These are phyloP conservation scores for Coniophora puteana DNA, from an alignment of 1,284 basidiomycete species.

Conservation along the genomic window DNA sequence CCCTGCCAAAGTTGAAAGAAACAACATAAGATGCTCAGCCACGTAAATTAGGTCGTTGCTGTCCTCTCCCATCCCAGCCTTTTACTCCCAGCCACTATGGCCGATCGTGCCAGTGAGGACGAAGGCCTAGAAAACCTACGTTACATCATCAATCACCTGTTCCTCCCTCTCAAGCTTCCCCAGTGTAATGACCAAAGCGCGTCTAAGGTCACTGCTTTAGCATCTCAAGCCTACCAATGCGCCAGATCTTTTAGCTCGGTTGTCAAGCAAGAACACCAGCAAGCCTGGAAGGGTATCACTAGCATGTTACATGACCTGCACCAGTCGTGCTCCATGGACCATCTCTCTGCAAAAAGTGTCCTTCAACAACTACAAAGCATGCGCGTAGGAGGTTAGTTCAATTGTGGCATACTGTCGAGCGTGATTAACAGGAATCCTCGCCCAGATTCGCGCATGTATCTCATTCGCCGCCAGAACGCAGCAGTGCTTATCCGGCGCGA, in stretches of 20 bases:
- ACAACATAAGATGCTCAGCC: too few species aligned
- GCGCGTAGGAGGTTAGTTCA: slow-evolving; percentile 13
- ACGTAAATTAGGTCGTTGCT: too few species aligned
- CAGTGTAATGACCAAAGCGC: slow-evolving; percentile 13
- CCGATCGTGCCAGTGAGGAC: not conserved
- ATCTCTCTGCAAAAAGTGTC: slow-evolving; percentile 2
- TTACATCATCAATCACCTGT: slow-evolving; percentile 18
- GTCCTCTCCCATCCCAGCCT: not conserved
- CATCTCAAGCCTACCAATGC: slow-evolving; percentile 2
- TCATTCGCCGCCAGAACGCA: slow-evolving; percentile 34
- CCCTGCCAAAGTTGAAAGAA: too few species aligned
- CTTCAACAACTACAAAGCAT: slow-evolving; percentile 13
- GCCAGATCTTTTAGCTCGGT: slow-evolving; percentile 4
- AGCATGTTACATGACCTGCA: slow-evolving; percentile 19
- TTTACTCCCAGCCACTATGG: too few species aligned
- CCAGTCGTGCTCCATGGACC: slow-evolving; percentile 7
- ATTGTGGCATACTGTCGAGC: accelerated
- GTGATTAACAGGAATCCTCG: slow-evolving; percentile 1
- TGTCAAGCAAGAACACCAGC: not conserved
- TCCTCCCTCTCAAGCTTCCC: slow-evolving; percentile 20
- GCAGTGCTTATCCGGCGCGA: slow-evolving; percentile 29
- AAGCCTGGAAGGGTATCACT: slow-evolving; percentile 11
- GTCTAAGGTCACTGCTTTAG: slow-evolving; percentile 12
- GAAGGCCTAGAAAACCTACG: not conserved
- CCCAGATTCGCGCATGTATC: slow-evolving; percentile 22